phyloP scores from a whole-genome alignment of 2,329 filamentous ascomycete species.

The Diaporthe capsici region DNA sequence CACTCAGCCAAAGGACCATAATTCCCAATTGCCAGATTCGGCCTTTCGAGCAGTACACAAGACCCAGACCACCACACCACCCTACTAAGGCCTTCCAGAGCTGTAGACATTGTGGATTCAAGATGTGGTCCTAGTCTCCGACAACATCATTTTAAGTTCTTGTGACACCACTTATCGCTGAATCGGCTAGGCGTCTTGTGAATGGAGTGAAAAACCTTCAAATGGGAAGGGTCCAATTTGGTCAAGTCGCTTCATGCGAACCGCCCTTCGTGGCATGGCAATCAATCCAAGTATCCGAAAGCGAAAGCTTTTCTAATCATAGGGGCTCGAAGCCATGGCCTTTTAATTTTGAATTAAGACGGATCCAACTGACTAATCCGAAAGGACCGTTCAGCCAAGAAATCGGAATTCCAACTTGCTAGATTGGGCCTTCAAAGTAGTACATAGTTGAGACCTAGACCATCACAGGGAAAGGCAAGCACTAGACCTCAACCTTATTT shows the following conservation, averaged over 20 bases:
- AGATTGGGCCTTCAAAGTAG: background rate
- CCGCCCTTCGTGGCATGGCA: background rate
- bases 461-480: background rate
- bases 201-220: background rate
- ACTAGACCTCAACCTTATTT: constrained; percentile 3
- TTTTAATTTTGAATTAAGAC: too few relatives aligned
- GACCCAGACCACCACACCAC: too few relatives aligned
- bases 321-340: too few relatives aligned
- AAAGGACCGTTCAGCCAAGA: too few relatives aligned
- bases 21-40: too few relatives aligned
- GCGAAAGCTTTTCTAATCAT: background rate
- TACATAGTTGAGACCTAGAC: background rate
- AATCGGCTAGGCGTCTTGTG: background rate
- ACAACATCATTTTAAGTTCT: background rate
- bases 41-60: background rate
- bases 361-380: too few relatives aligned
- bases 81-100: too few relatives aligned
- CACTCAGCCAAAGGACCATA: too few relatives aligned
- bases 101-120: background rate
- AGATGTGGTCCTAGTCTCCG: background rate
- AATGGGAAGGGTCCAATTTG: background rate
- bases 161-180: background rate
- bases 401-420: too few relatives aligned
- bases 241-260: background rate
- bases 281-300: background rate